phyloP scores from a whole-genome alignment of 2,329 filamentous ascomycete species.

The Canariomyces notabilis region DNA sequence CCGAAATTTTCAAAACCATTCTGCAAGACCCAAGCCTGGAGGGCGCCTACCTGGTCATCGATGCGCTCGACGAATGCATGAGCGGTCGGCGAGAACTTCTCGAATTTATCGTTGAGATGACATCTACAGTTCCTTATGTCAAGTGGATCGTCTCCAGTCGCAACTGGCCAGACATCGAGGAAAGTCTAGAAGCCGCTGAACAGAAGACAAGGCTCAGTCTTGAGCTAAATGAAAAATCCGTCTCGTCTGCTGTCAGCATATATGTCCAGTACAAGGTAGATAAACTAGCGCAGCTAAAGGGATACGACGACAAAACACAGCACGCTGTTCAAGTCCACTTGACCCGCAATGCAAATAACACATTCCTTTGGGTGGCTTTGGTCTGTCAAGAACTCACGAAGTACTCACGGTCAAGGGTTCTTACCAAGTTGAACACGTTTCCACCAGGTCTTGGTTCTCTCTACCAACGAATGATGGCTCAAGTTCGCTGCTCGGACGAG shows the following conservation, averaged over 20 bases:
- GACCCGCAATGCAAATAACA: constrained; percentile 26
- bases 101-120: constrained; percentile 29
- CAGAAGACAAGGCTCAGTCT: constrained; percentile 29
- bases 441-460: neutral
- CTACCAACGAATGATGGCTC: constrained; percentile 2
- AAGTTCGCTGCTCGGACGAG: neutral
- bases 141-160: constrained; percentile 43
- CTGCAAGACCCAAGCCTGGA: constrained; percentile 22
- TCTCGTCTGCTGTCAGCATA: constrained; percentile 7
- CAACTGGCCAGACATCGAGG: constrained; percentile 33
- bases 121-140: constrained; percentile 20
- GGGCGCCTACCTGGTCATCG: constrained; percentile 35
- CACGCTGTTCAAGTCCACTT: constrained; percentile 23
- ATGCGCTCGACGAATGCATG: constrained; percentile 44
- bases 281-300: constrained; percentile 25
- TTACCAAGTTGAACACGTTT: neutral
- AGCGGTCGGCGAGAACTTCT: constrained; percentile 28
- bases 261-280: constrained; percentile 35
- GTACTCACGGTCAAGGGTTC: constrained; percentile 1
- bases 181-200: constrained; percentile 18
- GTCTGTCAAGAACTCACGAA: constrained; percentile 30
- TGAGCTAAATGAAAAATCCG: constrained; percentile 33
- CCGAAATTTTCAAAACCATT: neutral
- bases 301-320: constrained; percentile 20
- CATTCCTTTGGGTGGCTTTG: constrained; percentile 40